phyloP scores from a whole-genome alignment of 306 rosid genomes.

The Trifolium pratense region DNA sequence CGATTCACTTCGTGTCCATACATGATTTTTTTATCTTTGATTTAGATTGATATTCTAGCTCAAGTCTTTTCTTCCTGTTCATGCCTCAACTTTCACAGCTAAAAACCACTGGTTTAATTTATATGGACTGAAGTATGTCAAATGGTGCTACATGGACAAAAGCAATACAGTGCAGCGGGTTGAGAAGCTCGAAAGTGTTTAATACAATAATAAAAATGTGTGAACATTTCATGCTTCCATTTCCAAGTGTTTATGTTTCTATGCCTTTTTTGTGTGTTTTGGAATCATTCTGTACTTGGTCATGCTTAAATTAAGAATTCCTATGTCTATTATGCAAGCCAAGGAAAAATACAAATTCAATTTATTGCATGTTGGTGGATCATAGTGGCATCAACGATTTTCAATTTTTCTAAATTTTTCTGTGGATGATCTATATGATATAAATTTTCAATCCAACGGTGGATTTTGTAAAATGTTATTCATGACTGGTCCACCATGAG shows the following conservation, averaged over 20 bases:
- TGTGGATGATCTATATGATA: too few species aligned
- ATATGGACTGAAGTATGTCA: neutral
- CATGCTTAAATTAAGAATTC: neutral
- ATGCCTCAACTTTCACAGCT: neutral
- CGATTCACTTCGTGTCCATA: too few species aligned
- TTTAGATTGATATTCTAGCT: neutral
- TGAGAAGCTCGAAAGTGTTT: neutral
- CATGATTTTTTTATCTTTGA: neutral
- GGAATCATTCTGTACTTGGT: neutral
- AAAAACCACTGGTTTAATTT: neutral
- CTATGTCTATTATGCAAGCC: too few species aligned
- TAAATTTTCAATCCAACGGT: too few species aligned
- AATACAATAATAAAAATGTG: neutral
- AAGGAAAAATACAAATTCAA: too few species aligned
- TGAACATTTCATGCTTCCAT: neutral
- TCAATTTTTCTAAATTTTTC: too few species aligned
- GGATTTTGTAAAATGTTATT: too few species aligned
- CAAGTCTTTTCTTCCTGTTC: neutral
- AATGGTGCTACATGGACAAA: neutral
- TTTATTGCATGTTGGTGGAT: too few species aligned
- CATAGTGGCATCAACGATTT: too few species aligned
- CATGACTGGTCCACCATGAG: too few species aligned
- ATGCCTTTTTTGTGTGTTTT: neutral
- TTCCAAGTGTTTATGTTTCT: neutral
- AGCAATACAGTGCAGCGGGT: neutral